Conservation (phyloP, 495 filamentous ascomycete genomes). For the Lophium mytilinum region DNA sequence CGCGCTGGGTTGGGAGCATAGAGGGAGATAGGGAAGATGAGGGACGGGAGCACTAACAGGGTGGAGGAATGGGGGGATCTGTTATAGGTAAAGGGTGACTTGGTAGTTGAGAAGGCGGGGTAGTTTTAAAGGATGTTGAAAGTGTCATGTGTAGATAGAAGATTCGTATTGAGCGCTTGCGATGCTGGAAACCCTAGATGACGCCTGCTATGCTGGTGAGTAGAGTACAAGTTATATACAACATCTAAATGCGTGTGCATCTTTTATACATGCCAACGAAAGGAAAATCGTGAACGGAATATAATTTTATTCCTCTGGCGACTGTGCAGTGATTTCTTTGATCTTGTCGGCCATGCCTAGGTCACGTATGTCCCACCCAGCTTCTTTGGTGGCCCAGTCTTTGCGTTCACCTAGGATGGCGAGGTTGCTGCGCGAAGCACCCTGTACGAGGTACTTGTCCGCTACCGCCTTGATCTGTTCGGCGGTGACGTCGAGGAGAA, state of each 20-base stretch:
- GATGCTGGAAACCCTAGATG: background rate
- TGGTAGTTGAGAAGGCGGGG: no score
- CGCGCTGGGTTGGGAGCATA: no score
- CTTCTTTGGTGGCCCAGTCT: constrained; percentile 52
- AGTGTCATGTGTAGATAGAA: background rate
- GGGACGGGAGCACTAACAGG: no score
- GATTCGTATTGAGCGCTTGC: background rate
- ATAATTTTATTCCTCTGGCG: background rate
- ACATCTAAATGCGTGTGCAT: background rate
- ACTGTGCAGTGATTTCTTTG: background rate
- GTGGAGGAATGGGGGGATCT: no score
- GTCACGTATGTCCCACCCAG: constrained; percentile 42
- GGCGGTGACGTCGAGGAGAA: constrained; percentile 77
- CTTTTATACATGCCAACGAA: background rate
- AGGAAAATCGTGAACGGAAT: no score
- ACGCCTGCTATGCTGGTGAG: background rate
- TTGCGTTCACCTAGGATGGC: constrained; percentile 80
- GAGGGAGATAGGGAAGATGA: no score
- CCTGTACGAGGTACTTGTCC: constrained; percentile 70
- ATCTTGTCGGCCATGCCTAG: constrained; percentile 34
- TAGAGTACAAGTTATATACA: constrained; percentile 1
- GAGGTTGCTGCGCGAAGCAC: constrained; percentile 48
- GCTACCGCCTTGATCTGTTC: constrained; percentile 74
- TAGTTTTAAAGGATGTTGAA: no score
- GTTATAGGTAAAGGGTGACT: no score